Evolutionary conservation across 805 yeast genomes (phyloP).

Genomic region (Candida sanyiensis): DNA sequence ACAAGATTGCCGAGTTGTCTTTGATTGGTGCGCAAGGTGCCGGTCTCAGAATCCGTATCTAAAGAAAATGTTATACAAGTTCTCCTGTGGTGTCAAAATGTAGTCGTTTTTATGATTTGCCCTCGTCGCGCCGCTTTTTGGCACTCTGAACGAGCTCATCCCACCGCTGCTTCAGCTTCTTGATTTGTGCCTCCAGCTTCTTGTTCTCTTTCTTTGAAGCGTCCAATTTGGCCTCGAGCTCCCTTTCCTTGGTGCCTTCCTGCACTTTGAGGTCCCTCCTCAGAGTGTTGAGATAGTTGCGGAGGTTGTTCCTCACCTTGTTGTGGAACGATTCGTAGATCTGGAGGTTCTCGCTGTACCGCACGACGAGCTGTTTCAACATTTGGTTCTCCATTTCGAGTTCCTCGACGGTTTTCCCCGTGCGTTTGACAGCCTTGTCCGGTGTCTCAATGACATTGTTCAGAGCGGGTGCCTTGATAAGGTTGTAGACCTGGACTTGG

Average conservation of each 20-base stretch:
- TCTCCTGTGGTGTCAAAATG: too few species aligned
- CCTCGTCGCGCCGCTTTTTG: slow-evolving; percentile 36
- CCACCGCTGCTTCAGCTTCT: slow-evolving; percentile 56
- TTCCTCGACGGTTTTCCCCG: slow-evolving; percentile 26
- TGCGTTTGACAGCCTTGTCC: slow-evolving; percentile 5
- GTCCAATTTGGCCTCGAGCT: slow-evolving; percentile 34
- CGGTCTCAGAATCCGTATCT: slow-evolving; percentile 57
- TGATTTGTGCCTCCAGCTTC: slow-evolving; percentile 44
- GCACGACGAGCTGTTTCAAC: slow-evolving; percentile 19
- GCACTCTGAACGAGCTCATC: slow-evolving; percentile 62
- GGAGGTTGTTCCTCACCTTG: slow-evolving; percentile 24
- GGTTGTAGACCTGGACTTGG: slow-evolving; percentile 19
- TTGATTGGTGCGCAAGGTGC: slow-evolving; percentile 88
- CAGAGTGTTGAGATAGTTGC: slow-evolving; percentile 27
- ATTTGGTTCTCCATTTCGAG: slow-evolving; percentile 27
- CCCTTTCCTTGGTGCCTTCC: slow-evolving; percentile 31
- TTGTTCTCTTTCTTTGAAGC: slow-evolving; percentile 34
- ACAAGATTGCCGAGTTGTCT: slow-evolving; percentile 70
- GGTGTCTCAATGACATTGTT: slow-evolving; percentile 3
- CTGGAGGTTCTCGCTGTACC: slow-evolving; percentile 21
- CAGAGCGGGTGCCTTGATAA: slow-evolving; percentile 19
- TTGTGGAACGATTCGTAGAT: slow-evolving; percentile 21
- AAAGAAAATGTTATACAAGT: too few species aligned
- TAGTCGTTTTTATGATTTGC: too few species aligned
- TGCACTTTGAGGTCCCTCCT: slow-evolving; percentile 33